Evolutionary conservation across 179 eudicot species (phyloP), one percentile per base, ranked within the genome.

Genomic region (Spinacia oleracea): DNA sequence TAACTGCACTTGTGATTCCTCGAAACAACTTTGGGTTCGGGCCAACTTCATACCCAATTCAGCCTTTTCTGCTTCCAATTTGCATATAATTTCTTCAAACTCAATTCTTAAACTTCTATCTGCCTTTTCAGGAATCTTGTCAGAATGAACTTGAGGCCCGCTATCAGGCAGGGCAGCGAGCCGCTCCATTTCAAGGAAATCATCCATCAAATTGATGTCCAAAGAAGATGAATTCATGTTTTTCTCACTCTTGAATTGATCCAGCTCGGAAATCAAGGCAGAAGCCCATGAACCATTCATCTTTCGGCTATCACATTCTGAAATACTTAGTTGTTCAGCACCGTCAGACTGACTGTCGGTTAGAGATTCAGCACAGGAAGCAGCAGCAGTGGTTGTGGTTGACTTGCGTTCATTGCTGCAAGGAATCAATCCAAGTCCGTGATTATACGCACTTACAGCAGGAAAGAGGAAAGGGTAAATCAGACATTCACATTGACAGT

Each of bases 111-210:
- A 77, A 56, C 76, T 78, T 69, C 48, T 78, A 50, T 83, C 89
- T 55, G 21, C 70, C 38, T 77, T 77, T 78, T 67, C 78, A 56
- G 70, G 71, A 66, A 5, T 15, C 21, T 75, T 42, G 45, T 62
- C 43, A 63, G 51, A 15, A 10, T 25, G 74, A 73, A 38, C 78
- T 72, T 53, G 82, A 62, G 72, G 84, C 72, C 68, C 48, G 2
- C 25, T 56, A 56, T 87, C 89, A 60, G 90, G 89, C 66, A 83
- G 31, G 12, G 91, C 84, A 73, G 88, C 97, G 70, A 88, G 84
- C 75, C 76, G 84, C 82, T 92, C 93, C 95, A 92, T 92, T 80
- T 92, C 95, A 59, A 91, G 90, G 81, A 92, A 92, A 86, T 91
- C 97, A 74, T 91, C 93, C 95, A 92, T 92, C 40, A 89, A 85